phyloP scores from a whole-genome alignment of 2,329 filamentous ascomycete species.

The Stylonectria norvegica region DNA sequence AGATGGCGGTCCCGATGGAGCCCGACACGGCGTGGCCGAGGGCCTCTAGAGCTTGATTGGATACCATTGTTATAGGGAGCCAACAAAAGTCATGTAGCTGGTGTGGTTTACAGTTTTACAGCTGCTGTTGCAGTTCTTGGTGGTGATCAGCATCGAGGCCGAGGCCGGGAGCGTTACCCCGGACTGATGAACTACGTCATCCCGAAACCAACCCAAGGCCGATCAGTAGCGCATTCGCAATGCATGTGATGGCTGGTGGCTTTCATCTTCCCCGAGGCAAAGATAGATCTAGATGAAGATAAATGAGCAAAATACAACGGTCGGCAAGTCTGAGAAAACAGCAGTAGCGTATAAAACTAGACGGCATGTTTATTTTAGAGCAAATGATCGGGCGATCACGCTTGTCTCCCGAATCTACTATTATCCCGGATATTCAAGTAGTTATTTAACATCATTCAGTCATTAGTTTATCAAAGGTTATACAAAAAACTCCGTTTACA shows the following conservation, averaged over 20 bases:
- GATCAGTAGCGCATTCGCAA: slow-evolving; percentile 9
- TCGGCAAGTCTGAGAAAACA: no score
- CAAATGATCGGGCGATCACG: no score
- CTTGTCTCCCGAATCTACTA: no score
- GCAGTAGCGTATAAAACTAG: no score
- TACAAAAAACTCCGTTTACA: no score
- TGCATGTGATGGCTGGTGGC: slow-evolving; percentile 20
- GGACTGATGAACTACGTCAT: slow-evolving; percentile 22
- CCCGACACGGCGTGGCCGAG: slow-evolving; percentile 80
- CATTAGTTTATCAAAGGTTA: background rate
- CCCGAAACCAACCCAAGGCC: slow-evolving; percentile 3
- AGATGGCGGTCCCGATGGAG: slow-evolving; percentile 71
- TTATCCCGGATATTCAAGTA: no score
- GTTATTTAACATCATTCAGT: background rate
- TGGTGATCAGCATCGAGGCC: background rate
- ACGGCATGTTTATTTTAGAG: no score
- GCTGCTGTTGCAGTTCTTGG: background rate
- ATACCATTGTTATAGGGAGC: slow-evolving; percentile 27
- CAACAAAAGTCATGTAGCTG: background rate
- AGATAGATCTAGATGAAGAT: no score
- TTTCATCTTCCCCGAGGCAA: slow-evolving; percentile 12
- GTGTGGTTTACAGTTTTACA: background rate
- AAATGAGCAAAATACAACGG: no score
- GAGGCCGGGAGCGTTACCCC: no score
- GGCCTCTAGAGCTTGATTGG: slow-evolving; percentile 56